Conservation (phyloP, 176 grass and related monocot genomes). For the Aegilops sharonensis region DNA sequence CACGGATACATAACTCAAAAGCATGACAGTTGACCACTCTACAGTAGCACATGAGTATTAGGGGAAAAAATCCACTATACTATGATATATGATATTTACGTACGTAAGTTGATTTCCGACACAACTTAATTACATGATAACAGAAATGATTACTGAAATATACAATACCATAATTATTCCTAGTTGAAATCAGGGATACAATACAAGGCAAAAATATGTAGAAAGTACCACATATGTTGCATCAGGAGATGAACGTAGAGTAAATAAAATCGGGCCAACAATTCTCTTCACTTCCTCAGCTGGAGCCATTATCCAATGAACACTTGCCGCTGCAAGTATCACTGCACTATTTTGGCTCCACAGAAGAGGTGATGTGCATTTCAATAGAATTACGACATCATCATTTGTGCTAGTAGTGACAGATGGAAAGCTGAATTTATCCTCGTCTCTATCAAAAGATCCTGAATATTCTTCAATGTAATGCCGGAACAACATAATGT, state of each 20-base stretch:
- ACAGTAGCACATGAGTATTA: not conserved
- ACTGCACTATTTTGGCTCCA: conserved; percentile 94
- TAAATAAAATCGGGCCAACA: conserved; percentile 73
- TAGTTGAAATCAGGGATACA: not conserved
- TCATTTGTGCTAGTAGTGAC: conserved; percentile 54
- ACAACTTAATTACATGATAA: not conserved
- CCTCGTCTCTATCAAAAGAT: conserved; percentile 5
- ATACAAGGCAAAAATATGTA: not conserved
- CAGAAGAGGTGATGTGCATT: conserved; percentile 76
- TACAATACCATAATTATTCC: not conserved
- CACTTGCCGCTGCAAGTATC: conserved; percentile 82
- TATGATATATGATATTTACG: not conserved
- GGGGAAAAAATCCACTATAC: not conserved
- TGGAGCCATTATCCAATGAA: conserved; percentile 89
- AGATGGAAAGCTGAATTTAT: conserved; percentile 10
- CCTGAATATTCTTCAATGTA: conserved; percentile 64
- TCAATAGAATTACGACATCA: conserved; percentile 77
- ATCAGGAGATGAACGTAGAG: conserved; percentile 69
- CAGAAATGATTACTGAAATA: not conserved
- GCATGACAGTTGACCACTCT: not conserved
- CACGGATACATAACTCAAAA: conserved; percentile 17
- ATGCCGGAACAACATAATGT: conserved; percentile 45
- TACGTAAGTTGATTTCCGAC: not conserved
- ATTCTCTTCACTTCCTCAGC: conserved; percentile 55
- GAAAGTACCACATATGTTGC: conserved; percentile 83